Evolutionary conservation across 2,329 filamentous ascomycete genomes (phyloP), one percentile per base, ranked within the genome.

Genomic region (Ophiocordyceps camponoti-saundersi): DNA sequence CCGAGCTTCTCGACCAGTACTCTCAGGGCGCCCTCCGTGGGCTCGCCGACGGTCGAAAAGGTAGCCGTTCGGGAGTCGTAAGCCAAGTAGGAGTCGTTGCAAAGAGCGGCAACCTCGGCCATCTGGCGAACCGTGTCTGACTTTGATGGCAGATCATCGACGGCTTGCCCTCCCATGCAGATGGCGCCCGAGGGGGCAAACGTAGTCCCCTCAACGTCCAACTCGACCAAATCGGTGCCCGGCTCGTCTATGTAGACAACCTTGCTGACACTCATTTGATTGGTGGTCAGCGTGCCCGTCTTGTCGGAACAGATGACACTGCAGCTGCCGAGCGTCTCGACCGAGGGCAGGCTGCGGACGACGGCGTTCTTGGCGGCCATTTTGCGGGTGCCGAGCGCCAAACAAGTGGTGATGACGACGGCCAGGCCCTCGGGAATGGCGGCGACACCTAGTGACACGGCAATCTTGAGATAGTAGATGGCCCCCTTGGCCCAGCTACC

Each of bases 261-360:
- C 66, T 90, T 94, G 70, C 81, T 92, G 48, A 95, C 92, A 60
- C 92, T 96, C 92, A 98, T 98, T 67, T 96, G 89, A 68, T 98
- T 98, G 40, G 92, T 98, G 12, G 92, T 98, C 61, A 98, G 69
- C 44, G 92, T 98, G 55, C 92, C 93, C 6, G 92, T 98, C 73
- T 98, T 98, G 72, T 98, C 92, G 4, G 93, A 98, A 71, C 93
- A 98, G 62, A 98, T 95, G 48, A 98, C 89, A 59, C 92, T 98
- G 77, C 92, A 98, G 74, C 92, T 98, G 61, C 92, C 92, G 46
- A 98, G 75, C 13, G 92, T 98, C 67, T 98, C 92, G 46, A 98
- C 92, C 1, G 92, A 98, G 20, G 92, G 92, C 56, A 98, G 70
- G 61, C 88, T 95, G 64, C 93, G 80, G 49, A 98, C 93, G 36